Percentiles rank a stretch among this genome's conserved stretches.
Evolutionary conservation across 441 rosid genomes (phyloP).

Genomic region (Theobroma grandiflorum): DNA sequence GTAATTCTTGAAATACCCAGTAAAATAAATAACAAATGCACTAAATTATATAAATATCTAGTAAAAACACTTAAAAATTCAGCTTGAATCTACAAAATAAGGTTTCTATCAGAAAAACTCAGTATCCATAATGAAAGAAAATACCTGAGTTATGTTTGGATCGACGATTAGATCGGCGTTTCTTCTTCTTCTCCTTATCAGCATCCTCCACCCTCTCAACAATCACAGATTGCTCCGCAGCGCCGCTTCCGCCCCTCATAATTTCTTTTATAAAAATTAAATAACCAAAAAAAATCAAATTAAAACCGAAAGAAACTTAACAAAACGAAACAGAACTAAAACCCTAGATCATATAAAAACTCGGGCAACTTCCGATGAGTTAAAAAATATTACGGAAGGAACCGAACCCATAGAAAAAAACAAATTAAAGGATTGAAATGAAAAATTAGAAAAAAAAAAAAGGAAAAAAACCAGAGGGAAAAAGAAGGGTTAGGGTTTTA

Average conservation of each 20-base stretch:
- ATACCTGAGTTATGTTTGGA: constrained; percentile 63
- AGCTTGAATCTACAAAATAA: not conserved
- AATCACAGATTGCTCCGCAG: constrained; percentile 47
- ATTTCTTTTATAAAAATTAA: constrained; percentile 19
- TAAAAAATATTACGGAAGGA: constrained; percentile 52
- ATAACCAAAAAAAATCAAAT: not conserved
- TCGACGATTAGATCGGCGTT: constrained; percentile 73
- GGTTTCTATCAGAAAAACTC: not conserved
- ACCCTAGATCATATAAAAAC: constrained; percentile 32
- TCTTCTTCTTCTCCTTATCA: constrained; percentile 76
- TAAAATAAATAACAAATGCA: not conserved
- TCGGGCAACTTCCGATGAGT: constrained; percentile 63
- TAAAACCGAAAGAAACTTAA: not conserved
- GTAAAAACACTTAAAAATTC: not conserved
- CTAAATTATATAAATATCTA: not conserved
- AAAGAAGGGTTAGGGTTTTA: not conserved
- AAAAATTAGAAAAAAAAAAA: constrained; percentile 9
- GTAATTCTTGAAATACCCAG: not conserved
- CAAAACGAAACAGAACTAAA: not conserved
- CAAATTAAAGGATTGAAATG: not conserved
- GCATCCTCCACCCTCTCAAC: constrained; percentile 62
- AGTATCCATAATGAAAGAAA: not conserved
- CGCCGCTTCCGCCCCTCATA: constrained; percentile 39
- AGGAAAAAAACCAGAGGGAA: constrained; percentile 15
- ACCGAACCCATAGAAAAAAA: constrained; percentile 12